Evolutionary conservation across 2,329 filamentous ascomycete species (phyloP).

Genomic region (Pyricularia sp.): DNA sequence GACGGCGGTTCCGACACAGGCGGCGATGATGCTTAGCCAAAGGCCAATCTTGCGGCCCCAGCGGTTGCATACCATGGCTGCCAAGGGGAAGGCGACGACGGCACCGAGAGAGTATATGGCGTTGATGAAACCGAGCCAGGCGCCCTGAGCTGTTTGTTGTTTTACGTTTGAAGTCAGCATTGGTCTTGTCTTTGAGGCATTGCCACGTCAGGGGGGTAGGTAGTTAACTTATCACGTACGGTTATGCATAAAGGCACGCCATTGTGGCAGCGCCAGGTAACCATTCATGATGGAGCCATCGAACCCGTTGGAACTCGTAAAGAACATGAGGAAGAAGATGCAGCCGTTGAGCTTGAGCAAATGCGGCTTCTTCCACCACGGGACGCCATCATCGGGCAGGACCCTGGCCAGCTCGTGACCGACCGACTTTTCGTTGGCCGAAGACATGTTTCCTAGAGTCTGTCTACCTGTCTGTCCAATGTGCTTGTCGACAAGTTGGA

Average conservation of each 20-base stretch:
- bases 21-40: constrained; percentile 20
- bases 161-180: not conserved
- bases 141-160: constrained; percentile 14
- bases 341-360: constrained; percentile 3
- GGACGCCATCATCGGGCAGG: not conserved
- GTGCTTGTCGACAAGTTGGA: too few relatives aligned
- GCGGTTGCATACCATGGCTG: constrained; percentile 12
- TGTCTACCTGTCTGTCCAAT: not conserved
- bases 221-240: constrained; percentile 10
- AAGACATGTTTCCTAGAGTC: not conserved
- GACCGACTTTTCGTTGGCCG: constrained; percentile 1
- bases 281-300: constrained; percentile 26
- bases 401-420: constrained; percentile 3
- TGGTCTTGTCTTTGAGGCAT: not conserved
- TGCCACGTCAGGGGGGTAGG: too few relatives aligned
- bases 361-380: constrained; percentile 1
- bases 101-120: constrained; percentile 20
- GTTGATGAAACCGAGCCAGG: constrained; percentile 23
- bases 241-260: constrained; percentile 26
- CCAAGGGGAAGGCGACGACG: constrained; percentile 17
- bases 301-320: constrained; percentile 5
- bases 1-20: constrained; percentile 21
- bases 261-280: constrained; percentile 24
- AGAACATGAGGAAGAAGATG: constrained; percentile 2
- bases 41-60: constrained; percentile 30